Base-by-base conservation (phyloP, 345 rosid species). In the Cardamine chenopodiifolia region DNA sequence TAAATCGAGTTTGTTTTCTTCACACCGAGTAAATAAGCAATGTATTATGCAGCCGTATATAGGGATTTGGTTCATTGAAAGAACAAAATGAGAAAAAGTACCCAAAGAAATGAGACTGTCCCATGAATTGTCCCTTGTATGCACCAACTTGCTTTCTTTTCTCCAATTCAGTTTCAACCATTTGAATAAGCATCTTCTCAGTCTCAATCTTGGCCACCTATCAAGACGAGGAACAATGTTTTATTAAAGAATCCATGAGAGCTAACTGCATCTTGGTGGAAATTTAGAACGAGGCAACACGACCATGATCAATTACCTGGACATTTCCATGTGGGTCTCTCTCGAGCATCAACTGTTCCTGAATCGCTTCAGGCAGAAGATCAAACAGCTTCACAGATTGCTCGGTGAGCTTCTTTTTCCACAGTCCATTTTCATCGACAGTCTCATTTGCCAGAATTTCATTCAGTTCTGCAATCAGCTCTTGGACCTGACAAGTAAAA, bases 311-410 rank as follows among this genome's bases (percentile, higher is more conserved):
- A 83, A 22, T 45, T 73, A 89, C 99, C 97, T 96, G 99, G 76
- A 96, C 99, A 79, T 96, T 96, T 83, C 99, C 99, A 72, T 96
- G 99, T 17, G 99, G 99, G 79, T 96, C 99, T 83, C 99, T 88
- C 85, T 96, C 99, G 45, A 96, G 96, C 92, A 96, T 83, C 88
- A 96, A 72, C 70, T 96, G 99, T 82, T 96, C 96, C 78, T 87
- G 97, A 82, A 96, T 96, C 31, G 91, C 89, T 71, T 74, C 85
- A 18, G 99, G 99, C 62, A 96, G 80, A 71, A 96, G 83, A 19
- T 96, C 97, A 73, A 96, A 96, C 59, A 92, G 89, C 83, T 86
- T 84, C 34, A 83, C 59, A 49, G 96, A 96, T 68, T 88, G 98
- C 26, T 56, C 26, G 1, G 83, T 71, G 71, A 96, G 98, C 78